A percentile compares a stretch with the other conserved stretches of the same genome.
Conservation (phyloP, 2,329 filamentous ascomycete genomes). For the Aspergillus sp. region DNA sequence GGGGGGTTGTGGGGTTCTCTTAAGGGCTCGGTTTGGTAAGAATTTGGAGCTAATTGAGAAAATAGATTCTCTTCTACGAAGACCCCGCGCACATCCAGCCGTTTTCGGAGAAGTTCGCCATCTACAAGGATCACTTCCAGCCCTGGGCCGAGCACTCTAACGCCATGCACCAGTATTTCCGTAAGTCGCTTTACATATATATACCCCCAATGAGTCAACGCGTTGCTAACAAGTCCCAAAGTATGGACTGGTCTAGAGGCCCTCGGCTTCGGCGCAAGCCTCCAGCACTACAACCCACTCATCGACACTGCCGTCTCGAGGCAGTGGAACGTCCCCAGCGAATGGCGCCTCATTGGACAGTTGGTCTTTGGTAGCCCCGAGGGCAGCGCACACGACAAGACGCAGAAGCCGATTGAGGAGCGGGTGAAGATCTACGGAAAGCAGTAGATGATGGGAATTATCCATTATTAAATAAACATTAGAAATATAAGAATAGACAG, state of each 20-base stretch:
- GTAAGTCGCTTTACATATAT: conserved; percentile 18
- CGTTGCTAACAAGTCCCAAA: conserved; percentile 7
- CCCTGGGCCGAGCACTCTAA: conserved; percentile 66
- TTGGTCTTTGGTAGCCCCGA: conserved; percentile 66
- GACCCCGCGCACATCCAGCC: conserved; percentile 59
- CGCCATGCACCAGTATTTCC: conserved; percentile 72
- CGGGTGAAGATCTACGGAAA: conserved; percentile 55
- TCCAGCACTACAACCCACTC: conserved; percentile 90
- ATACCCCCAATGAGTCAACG: not conserved
- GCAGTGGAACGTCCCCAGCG: conserved; percentile 60
- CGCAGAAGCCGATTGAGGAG: conserved; percentile 56
- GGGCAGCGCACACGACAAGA: conserved; percentile 54
- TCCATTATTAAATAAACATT: too few species aligned
- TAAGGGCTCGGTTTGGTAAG: not conserved
- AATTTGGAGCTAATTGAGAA: not conserved
- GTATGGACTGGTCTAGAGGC: conserved; percentile 75
- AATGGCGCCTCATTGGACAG: conserved; percentile 74
- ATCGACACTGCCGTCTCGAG: conserved; percentile 63
- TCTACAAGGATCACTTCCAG: conserved; percentile 73
- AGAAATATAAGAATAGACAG: too few species aligned
- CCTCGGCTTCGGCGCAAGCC: conserved; percentile 77
- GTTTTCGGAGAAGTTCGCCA: conserved; percentile 60
- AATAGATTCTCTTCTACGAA: conserved; percentile 70
- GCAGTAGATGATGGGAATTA: conserved; percentile 5
- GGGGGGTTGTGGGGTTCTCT: not conserved